Conservation (phyloP, 306 rosid species). For the Cyclanthera cordifolia region DNA sequence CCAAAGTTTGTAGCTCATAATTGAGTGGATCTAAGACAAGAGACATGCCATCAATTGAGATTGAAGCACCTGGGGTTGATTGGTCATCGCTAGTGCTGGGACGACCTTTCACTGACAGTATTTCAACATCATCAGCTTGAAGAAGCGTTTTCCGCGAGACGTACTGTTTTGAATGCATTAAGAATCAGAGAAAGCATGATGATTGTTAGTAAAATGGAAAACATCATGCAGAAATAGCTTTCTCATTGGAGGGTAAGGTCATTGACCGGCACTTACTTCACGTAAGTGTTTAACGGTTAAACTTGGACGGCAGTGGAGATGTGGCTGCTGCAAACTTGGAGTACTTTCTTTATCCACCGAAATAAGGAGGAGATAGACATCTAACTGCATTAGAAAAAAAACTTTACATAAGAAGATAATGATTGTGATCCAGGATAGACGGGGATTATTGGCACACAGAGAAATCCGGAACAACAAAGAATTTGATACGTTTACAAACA, state of each 20-base stretch:
- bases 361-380: conserved; percentile 63
- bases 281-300: conserved; percentile 55
- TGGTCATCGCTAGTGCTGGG: conserved; percentile 14
- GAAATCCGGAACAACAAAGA: not conserved
- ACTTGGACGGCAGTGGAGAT: conserved; percentile 76
- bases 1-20: conserved; percentile 52
- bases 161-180: conserved; percentile 33
- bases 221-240: not conserved
- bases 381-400: conserved; percentile 43
- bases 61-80: conserved; percentile 6
- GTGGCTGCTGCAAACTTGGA: conserved; percentile 63
- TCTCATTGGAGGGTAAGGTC: not conserved
- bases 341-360: conserved; percentile 48
- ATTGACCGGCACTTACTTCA: conserved; percentile 36
- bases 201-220: not conserved
- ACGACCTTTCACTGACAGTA: conserved; percentile 45
- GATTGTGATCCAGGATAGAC: conserved; percentile 7
- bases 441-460: conserved; percentile 9
- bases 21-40: conserved; percentile 34
- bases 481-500: not conserved
- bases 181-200: not conserved
- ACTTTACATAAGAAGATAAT: not conserved
- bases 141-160: conserved; percentile 49
- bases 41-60: conserved; percentile 23
- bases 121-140: conserved; percentile 57